Conservation (phyloP, 768 basidiomycete species). For the Hydnomerulius pinastri region DNA sequence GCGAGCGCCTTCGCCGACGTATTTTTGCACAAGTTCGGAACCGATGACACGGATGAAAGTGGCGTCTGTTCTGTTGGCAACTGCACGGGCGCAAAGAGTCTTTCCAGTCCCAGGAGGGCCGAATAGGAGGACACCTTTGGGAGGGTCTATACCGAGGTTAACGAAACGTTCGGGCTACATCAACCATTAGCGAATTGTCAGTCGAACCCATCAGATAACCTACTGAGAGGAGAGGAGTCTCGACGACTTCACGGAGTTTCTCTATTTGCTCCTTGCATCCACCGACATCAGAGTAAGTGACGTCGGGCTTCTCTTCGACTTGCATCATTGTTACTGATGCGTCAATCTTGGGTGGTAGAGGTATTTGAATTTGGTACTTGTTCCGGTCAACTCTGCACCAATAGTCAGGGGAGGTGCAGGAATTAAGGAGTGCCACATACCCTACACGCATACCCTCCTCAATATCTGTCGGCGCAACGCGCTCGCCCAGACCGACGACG, state of each 20-base stretch:
- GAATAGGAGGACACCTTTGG: constrained; percentile 94
- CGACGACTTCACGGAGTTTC: constrained; percentile 97
- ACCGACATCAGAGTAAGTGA: constrained; percentile 96
- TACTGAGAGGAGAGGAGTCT: constrained; percentile 92
- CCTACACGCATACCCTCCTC: constrained; percentile 99
- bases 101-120: constrained; percentile 99
- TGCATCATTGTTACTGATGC: constrained; percentile 99
- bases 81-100: constrained; percentile 96
- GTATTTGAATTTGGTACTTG: constrained; percentile 99
- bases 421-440: constrained; percentile 47
- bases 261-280: constrained; percentile 99
- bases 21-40: constrained; percentile 99
- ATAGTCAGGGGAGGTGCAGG: constrained; percentile 6
- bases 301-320: constrained; percentile 97
- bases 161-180: constrained; percentile 96
- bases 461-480: constrained; percentile 96
- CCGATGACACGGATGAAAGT: constrained; percentile 99
- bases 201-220: constrained; percentile 27
- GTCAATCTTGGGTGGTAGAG: constrained; percentile 97
- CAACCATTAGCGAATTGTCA: constrained; percentile 16
- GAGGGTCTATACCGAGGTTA: constrained; percentile 97
- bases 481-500: constrained; percentile 95
- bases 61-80: constrained; percentile 97
- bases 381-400: constrained; percentile 81
- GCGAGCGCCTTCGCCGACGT: constrained; percentile 97